Evolutionary conservation across 2,329 filamentous ascomycete species (phyloP), one percentile per base, ranked within the genome.

Genomic region (Trichoderma lentiforme): DNA sequence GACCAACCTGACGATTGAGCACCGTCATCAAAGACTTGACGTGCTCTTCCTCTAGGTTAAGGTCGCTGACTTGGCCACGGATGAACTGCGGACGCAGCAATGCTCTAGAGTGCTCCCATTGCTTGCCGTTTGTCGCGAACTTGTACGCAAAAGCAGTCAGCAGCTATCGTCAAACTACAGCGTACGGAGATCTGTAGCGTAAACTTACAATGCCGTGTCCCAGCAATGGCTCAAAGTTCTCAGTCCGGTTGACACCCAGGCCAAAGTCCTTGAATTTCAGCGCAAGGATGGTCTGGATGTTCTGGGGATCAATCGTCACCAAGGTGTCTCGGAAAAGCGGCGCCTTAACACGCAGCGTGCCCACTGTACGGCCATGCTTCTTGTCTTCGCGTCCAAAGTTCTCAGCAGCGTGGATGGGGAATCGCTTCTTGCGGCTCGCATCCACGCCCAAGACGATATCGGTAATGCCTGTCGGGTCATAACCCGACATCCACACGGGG

Each of bases 61-160:
- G 78, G 73, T 86, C 80, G 72, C 81, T 81, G 68, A 86, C 81
- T 73, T 85, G 83, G 43, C 83, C 81, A 21, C 80, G 77, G 1
- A 78, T 77, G 73, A 85, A 85, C 51, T 83, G 80, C 0, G 83
- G 83, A 1, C 83, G 79, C 36, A 84, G 76, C 6, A 84, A 76
- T 6, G 81, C 79, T 1, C 83, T 76, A 3, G 81, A 83, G 47
- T 80, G 78, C 70, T 78, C 78, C 82, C 81, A 83, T 32, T 76
- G 75, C 36, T 81, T 76, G 68, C 81, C 81, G 60, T 80, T 79
- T 61, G 78, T 77, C 2, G 80, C 80, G 73, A 82, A 82, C 76
- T 77, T 56, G 43, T 9, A 30, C 0, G 53, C 11, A 15, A 11
- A 15, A 18, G 11, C 4, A 53, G 26, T 47, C n/a, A 69, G 65